phyloP scores from a whole-genome alignment of 495 filamentous ascomycete species.

The Annulohypoxylon stygium region DNA sequence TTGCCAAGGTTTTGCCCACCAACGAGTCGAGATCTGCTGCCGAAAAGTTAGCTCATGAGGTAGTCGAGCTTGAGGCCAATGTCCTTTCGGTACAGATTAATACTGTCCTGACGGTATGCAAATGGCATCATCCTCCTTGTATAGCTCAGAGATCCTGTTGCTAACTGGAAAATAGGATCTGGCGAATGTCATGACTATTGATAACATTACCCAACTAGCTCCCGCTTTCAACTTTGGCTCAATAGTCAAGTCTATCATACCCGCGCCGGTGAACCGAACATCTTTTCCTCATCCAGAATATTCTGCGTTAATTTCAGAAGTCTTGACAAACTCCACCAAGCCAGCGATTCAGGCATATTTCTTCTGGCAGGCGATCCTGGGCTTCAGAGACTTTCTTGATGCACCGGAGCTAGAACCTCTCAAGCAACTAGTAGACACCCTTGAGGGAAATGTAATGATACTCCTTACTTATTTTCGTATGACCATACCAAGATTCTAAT shows the following conservation, averaged over 20 bases:
- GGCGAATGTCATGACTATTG: neutral
- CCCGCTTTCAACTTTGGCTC: constrained; percentile 32
- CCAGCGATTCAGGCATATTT: constrained; percentile 23
- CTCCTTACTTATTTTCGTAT: neutral
- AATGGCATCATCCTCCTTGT: neutral
- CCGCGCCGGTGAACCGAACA: constrained; percentile 25
- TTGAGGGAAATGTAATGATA: constrained; percentile 46
- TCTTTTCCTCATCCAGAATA: constrained; percentile 15
- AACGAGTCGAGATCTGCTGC: constrained; percentile 16
- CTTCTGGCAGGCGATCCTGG: constrained; percentile 24
- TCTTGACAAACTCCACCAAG: constrained; percentile 19
- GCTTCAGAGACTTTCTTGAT: constrained; percentile 59
- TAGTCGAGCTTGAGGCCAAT: constrained; percentile 23
- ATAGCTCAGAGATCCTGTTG: neutral
- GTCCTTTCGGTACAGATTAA: neutral
- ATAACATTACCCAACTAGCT: constrained; percentile 19
- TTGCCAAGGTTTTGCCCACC: constrained; percentile 16
- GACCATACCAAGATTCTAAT: constrained; percentile 10
- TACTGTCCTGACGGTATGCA: neutral
- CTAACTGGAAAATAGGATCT: constrained; percentile 13
- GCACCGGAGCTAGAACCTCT: constrained; percentile 69
- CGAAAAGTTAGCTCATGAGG: constrained; percentile 3
- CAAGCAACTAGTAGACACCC: constrained; percentile 61
- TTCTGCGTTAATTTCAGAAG: constrained; percentile 17
- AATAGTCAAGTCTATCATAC: constrained; percentile 10